phyloP scores from a whole-genome alignment of 257 asterid species.

The Nicotiana tomentosiformis region DNA sequence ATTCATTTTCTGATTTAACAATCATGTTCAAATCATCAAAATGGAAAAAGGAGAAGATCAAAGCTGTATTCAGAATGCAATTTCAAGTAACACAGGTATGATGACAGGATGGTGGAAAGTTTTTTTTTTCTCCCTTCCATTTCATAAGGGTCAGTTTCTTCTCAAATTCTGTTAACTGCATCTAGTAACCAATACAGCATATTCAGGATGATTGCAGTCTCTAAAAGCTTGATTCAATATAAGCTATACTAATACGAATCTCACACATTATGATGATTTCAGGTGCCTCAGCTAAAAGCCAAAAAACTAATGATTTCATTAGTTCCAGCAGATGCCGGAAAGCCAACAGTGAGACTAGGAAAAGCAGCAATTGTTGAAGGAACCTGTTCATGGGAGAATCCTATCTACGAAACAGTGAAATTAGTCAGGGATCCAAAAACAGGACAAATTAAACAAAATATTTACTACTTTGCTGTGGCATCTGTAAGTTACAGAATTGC shows the following conservation, averaged over 20 bases:
- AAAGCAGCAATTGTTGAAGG: conserved; percentile 71
- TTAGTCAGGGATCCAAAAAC: conserved; percentile 63
- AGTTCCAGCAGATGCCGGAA: conserved; percentile 89
- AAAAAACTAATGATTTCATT: conserved; percentile 72
- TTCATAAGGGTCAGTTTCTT: not conserved
- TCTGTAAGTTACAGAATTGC: conserved; percentile 47
- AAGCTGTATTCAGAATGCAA: conserved; percentile 72
- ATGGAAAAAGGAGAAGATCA: conserved; percentile 72
- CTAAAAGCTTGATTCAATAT: not conserved
- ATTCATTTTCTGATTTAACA: not conserved
- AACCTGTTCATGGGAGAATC: conserved; percentile 76
- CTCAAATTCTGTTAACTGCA: not conserved
- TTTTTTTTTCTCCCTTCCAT: not conserved
- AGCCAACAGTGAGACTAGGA: conserved; percentile 68
- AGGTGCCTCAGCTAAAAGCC: conserved; percentile 87
- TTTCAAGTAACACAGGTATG: conserved; percentile 86
- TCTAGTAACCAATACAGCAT: not conserved
- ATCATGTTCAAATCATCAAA: conserved; percentile 72
- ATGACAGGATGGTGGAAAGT: not conserved
- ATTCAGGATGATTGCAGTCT: not conserved
- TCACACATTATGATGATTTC: conserved; percentile 16
- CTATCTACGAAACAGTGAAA: conserved; percentile 75
- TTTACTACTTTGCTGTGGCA: conserved; percentile 66
- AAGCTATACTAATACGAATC: not conserved
- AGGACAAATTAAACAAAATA: conserved; percentile 65